phyloP scores from a whole-genome alignment of 441 rosid genomes.

The Cnidoscolus chayamansa region DNA sequence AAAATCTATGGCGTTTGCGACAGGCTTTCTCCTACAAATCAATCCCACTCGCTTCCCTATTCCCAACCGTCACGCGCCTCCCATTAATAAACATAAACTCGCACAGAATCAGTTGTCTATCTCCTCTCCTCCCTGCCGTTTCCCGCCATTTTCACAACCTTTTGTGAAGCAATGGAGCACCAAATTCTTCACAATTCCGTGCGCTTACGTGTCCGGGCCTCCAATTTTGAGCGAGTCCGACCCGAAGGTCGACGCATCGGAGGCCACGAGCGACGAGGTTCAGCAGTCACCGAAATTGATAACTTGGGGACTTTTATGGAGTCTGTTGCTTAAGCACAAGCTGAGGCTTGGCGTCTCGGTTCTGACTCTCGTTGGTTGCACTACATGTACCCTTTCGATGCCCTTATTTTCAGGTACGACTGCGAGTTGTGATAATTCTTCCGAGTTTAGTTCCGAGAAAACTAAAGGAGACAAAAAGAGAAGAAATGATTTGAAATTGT shows the following conservation, averaged over 20 bases:
- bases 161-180: constrained; percentile 15
- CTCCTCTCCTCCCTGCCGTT: constrained; percentile 23
- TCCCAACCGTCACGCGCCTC: constrained; percentile 23
- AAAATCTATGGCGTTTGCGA: constrained; percentile 38
- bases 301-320: constrained; percentile 60
- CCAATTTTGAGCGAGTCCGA: constrained; percentile 57
- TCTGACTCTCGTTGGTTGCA: constrained; percentile 57
- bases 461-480: not conserved
- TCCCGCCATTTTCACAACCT: constrained; percentile 31
- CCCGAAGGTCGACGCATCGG: constrained; percentile 37
- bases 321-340: constrained; percentile 56
- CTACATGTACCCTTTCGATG: constrained; percentile 79
- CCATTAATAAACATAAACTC: not conserved
- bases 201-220: constrained; percentile 76
- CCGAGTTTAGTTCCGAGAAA: not conserved
- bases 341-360: constrained; percentile 44
- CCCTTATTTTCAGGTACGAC: constrained; percentile 74
- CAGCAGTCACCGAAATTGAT: constrained; percentile 41
- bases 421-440: not conserved
- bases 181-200: constrained; percentile 25
- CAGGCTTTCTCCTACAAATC: constrained; percentile 35
- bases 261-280: constrained; percentile 27
- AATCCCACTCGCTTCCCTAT: constrained; percentile 30
- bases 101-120: not conserved
- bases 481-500: not conserved